phyloP scores from a whole-genome alignment of 2,329 filamentous ascomycete genomes.

The Talaromyces sp. region DNA sequence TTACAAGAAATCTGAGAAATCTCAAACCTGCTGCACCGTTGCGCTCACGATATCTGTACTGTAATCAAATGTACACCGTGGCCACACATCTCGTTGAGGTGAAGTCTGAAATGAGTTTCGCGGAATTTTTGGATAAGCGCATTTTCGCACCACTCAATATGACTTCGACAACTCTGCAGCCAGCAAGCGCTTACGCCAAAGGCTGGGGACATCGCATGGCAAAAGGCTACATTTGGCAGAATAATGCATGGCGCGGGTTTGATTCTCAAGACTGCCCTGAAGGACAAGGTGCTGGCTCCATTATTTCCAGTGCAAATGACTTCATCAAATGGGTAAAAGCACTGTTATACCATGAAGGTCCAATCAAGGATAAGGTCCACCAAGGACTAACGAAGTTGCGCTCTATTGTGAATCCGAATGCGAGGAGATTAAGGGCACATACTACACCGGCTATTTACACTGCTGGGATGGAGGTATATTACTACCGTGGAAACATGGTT shows the following conservation, averaged over 20 bases:
- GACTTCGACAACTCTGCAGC: constrained; percentile 22
- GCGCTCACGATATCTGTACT: constrained; percentile 48
- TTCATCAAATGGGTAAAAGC: constrained; percentile 30
- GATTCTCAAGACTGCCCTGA: constrained; percentile 28
- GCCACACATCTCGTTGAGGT: constrained; percentile 49
- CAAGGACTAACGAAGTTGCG: constrained; percentile 3
- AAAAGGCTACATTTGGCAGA: constrained; percentile 43
- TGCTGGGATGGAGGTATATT: constrained; percentile 27
- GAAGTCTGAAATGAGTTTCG: constrained; percentile 38
- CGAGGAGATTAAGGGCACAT: constrained; percentile 14
- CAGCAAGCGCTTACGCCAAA: constrained; percentile 32
- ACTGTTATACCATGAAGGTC: constrained; percentile 26
- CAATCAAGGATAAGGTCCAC: constrained; percentile 24
- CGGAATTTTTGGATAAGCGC: constrained; percentile 31
- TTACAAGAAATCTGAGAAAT: constrained; percentile 46
- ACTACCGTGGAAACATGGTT: constrained; percentile 29
- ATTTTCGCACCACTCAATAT: constrained; percentile 9
- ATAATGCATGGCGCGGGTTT: constrained; percentile 26
- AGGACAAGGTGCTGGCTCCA: constrained; percentile 44
- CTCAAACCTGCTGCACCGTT: constrained; percentile 46
- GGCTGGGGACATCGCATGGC: constrained; percentile 36
- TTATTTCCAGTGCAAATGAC: constrained; percentile 36
- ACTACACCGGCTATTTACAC: constrained; percentile 27
- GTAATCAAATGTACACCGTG: constrained; percentile 51
- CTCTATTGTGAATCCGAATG: not conserved